Conservation (phyloP, 2,329 filamentous ascomycete species). For the Cercospora sesami region DNA sequence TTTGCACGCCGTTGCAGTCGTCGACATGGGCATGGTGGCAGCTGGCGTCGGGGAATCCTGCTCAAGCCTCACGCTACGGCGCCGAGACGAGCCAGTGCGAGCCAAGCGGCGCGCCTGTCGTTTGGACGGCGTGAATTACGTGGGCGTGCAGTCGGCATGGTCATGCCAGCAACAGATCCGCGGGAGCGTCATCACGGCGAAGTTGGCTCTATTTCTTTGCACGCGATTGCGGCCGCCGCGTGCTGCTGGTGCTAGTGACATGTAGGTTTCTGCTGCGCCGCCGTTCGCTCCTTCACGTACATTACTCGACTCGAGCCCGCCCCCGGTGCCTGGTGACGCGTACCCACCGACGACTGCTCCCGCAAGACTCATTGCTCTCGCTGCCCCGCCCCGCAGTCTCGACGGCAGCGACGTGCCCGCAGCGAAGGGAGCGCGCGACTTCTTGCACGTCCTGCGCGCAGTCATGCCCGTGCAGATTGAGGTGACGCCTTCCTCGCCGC, state of each 20-base stretch:
- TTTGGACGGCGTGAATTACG: slow-evolving; percentile 1
- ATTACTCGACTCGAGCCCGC: neutral
- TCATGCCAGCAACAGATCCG: slow-evolving; percentile 5
- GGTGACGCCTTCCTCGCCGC: slow-evolving; percentile 21
- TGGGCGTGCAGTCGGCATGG: neutral
- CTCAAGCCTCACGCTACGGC: slow-evolving; percentile 2
- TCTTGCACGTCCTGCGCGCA: neutral
- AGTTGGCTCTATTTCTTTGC: neutral
- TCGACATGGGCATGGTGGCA: neutral
- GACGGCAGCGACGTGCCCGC: neutral
- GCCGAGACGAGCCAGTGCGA: neutral
- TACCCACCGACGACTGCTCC: neutral
- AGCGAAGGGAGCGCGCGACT: slow-evolving; percentile 1
- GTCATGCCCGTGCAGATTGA: slow-evolving; percentile 15
- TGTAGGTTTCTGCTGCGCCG: neutral
- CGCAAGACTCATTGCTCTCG: neutral
- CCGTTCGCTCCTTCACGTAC: neutral
- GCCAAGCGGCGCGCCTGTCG: slow-evolving; percentile 1
- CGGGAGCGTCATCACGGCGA: slow-evolving; percentile 2
- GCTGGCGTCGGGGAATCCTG: slow-evolving; percentile 1
- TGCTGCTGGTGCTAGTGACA: neutral
- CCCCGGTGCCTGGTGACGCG: neutral
- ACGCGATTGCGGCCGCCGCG: neutral
- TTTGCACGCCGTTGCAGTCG: neutral
- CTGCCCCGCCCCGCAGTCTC: neutral